Base-by-base conservation (phyloP, 1,139 yeast species). In the Diutina siamensis region DNA sequence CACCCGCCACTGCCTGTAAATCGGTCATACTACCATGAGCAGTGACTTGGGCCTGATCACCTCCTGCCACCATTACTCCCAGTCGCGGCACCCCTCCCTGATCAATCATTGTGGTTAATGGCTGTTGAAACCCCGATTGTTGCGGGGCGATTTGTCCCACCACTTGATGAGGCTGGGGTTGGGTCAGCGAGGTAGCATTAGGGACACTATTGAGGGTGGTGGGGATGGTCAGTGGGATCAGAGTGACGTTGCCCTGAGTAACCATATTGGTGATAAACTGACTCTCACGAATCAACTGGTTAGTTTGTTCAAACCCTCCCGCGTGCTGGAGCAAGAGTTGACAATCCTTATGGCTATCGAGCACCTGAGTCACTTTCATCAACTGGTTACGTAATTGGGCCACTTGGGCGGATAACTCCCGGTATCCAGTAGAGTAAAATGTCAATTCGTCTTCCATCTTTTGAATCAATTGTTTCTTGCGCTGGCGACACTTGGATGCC, bases 401-500 rank as follows among this genome's bases (percentile, higher is more conserved):
- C 10, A 82, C 75, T 50, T 84, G 85, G 2, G 68, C 64, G 17
- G 80, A 74, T 47, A 88, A 64, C 45, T 77, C 78, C 36, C 83
- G 75, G 61, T 86, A 88, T 48, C 89, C 94, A 13, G 72, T 62
- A 19, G 86, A 74, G 60, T 80, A 86, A 54, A 76, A 81, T 32
- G 71, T 72, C 61, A 75, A 71, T 58, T 88, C 94, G 44, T 74
- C 78, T 60, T 89, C 95, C 76, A 92, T 81, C 53, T 82, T 83
- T 49, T 78, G 81, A 40, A 87, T 75, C 71, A 85, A 83, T 59
- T 86, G 89, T 65, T 94, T 92, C 72, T 92, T 94, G 46, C 97
- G 76, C 62, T 86, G 95, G 48, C 99, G 78, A 67, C 97, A 94
- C 62, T 88, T 89, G 35, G 94, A 80, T 0, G 98, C 98, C 0